Evolutionary conservation across 768 basidiomycete genomes (phyloP).

Genomic region (Mycena polygramma): DNA sequence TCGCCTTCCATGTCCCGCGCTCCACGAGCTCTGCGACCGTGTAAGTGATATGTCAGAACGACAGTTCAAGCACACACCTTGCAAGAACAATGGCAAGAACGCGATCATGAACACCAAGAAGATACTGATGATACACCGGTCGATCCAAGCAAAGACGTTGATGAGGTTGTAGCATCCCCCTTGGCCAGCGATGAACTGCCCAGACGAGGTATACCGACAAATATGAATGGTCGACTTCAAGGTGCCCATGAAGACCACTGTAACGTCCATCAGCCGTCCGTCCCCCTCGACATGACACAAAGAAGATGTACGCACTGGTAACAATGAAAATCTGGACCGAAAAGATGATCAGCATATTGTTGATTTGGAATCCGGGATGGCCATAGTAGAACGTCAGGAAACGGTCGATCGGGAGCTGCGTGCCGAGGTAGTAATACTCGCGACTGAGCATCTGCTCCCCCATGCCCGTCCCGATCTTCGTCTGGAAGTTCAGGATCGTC

Average conservation of each 20-base stretch:
- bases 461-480: slow-evolving; percentile 99
- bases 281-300: too few species aligned
- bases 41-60: slow-evolving; percentile 27
- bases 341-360: slow-evolving; percentile 98
- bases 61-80: slow-evolving; percentile 68
- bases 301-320: slow-evolving; percentile 88
- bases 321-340: slow-evolving; percentile 97
- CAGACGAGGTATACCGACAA: slow-evolving; percentile 82
- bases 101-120: slow-evolving; percentile 99
- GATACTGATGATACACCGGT: slow-evolving; percentile 96
- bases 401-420: slow-evolving; percentile 96
- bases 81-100: slow-evolving; percentile 94
- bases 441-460: slow-evolving; percentile 99
- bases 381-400: slow-evolving; percentile 99
- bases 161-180: slow-evolving; percentile 94
- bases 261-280: slow-evolving; percentile 35
- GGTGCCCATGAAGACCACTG: slow-evolving; percentile 96
- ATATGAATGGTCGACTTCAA: slow-evolving; percentile 84
- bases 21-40: slow-evolving; percentile 85
- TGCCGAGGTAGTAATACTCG: slow-evolving; percentile 99
- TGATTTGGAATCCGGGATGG: slow-evolving; percentile 99
- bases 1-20: slow-evolving; percentile 92
- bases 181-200: slow-evolving; percentile 83
- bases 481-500: slow-evolving; percentile 99
- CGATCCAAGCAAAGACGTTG: slow-evolving; percentile 95